phyloP scores from a whole-genome alignment of 2,329 filamentous ascomycete genomes.

The Trichoderma gracile region DNA sequence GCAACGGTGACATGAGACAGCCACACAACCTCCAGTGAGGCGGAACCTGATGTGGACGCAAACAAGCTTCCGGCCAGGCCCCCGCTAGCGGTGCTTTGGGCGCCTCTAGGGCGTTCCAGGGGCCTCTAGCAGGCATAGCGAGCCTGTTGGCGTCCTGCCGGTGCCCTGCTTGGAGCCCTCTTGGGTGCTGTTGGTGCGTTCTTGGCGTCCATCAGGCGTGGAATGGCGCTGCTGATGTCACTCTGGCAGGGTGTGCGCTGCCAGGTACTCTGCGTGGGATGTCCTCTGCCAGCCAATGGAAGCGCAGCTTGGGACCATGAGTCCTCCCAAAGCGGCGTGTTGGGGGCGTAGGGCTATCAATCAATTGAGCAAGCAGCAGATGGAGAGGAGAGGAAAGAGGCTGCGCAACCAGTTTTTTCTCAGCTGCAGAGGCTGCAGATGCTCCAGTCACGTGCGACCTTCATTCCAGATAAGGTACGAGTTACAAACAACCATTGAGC shows the following conservation, averaged over 20 bases:
- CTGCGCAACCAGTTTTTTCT: background rate
- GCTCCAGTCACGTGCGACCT: background rate
- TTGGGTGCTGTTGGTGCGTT: background rate
- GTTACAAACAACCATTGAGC: no score
- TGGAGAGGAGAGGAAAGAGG: background rate
- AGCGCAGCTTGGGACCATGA: slow-evolving; percentile 1
- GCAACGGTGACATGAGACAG: slow-evolving; percentile 20
- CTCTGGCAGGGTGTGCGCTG: slow-evolving; percentile 11
- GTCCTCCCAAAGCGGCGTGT: slow-evolving; percentile 18
- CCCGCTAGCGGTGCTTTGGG: background rate
- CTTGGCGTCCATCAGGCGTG: background rate
- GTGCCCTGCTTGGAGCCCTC: background rate
- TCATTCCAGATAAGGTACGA: no score
- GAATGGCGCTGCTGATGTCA: slow-evolving; percentile 9
- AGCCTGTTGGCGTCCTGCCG: background rate
- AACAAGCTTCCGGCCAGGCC: slow-evolving; percentile 18
- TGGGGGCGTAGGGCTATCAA: slow-evolving; percentile 13
- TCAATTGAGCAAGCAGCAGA: no score
- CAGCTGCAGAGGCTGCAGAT: background rate
- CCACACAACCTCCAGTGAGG: background rate
- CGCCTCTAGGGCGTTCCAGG: background rate
- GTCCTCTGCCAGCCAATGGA: slow-evolving; percentile 6
- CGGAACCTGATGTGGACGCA: slow-evolving; percentile 3
- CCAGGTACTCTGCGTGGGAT: slow-evolving; percentile 14
- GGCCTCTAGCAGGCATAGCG: background rate